Evolutionary conservation across 306 rosid genomes (phyloP), one percentile per base, ranked within the genome.

Genomic region (Erythrophleum fordii): DNA sequence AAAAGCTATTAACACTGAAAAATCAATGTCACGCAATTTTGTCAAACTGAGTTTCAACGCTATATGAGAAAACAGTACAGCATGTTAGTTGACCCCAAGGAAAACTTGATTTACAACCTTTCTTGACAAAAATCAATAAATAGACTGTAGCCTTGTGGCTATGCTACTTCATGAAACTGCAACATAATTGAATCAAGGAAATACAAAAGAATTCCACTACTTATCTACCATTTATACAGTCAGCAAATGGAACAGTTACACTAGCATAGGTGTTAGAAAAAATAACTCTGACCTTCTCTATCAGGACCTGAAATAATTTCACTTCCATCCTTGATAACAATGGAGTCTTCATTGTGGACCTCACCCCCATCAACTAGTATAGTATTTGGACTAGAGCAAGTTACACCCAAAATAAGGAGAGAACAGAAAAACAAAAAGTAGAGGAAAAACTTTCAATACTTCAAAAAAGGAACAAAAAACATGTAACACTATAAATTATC

Each of bases 311-410:
- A 78, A 80, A 88, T 51, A 52, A 94, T 90, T 84, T 91, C 90
- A 79, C 90, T 92, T 76, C 97, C 97, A 78, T 89, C 85, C 84
- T 82, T 86, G 81, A 94, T 88, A 77, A 86, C 72, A 61, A 81
- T 51, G 39, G 73, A 73, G 52, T 76, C 89, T 71, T 81, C 93
- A 29, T 48, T 88, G 62, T 80, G 81, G 70, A 91, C 71, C 55
- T 76, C 78, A 77, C 82, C 83, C 74, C 85, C 94, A 59, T 92
- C 93, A 58, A 90, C 97, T 41, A 94, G 79, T 73, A 94, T 85
- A 18, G 86, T 65, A 85, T 80, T 79, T 73, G 89, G 77, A 81
- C 97, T 93, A 76, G 76, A 80, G 59, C 42, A 83, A 37, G 13
- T 62, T 61, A 73, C 72, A 69, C 66, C 77, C 75, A 80, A 48